phyloP scores from a whole-genome alignment of 2,329 filamentous ascomycete genomes.

The Lecanosticta acicola region DNA sequence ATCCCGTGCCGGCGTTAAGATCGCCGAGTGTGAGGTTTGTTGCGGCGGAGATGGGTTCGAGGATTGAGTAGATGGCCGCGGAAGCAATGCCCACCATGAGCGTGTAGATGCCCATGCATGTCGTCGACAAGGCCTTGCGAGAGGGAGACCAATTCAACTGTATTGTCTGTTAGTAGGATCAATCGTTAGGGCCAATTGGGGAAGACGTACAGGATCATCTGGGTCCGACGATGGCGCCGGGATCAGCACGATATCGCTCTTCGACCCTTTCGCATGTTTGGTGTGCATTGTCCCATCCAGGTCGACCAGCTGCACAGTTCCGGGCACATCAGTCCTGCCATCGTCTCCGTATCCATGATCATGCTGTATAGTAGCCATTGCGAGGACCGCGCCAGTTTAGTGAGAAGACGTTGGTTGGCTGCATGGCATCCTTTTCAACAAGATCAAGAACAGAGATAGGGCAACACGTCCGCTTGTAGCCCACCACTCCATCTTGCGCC shows the following conservation, averaged over 20 bases:
- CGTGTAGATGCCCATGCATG: conserved; percentile 42
- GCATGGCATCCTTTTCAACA: background rate
- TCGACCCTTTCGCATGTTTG: conserved; percentile 34
- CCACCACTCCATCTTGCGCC: background rate
- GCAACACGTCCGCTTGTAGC: background rate
- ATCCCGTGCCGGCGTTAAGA: conserved; percentile 47
- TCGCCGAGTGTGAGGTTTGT: conserved; percentile 43
- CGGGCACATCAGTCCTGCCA: conserved; percentile 25
- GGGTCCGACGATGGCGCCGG: conserved; percentile 42
- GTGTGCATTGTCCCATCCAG: conserved; percentile 34
- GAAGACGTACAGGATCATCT: conserved; percentile 23
- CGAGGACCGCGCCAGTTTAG: too few species aligned
- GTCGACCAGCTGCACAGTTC: conserved; percentile 42
- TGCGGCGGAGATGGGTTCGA: conserved; percentile 44
- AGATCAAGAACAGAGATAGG: background rate
- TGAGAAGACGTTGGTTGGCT: too few species aligned
- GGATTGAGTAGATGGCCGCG: conserved; percentile 47
- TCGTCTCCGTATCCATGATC: background rate
- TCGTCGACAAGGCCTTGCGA: conserved; percentile 41
- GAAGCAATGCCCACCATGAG: conserved; percentile 46
- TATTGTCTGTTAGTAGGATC: background rate
- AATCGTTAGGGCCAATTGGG: background rate
- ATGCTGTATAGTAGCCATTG: background rate
- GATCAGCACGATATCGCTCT: conserved; percentile 39
- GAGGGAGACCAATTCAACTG: conserved; percentile 30